Evolutionary conservation across 2,329 filamentous ascomycete species (phyloP), one percentile per base, ranked within the genome.

Genomic region (Venturia effusa): DNA sequence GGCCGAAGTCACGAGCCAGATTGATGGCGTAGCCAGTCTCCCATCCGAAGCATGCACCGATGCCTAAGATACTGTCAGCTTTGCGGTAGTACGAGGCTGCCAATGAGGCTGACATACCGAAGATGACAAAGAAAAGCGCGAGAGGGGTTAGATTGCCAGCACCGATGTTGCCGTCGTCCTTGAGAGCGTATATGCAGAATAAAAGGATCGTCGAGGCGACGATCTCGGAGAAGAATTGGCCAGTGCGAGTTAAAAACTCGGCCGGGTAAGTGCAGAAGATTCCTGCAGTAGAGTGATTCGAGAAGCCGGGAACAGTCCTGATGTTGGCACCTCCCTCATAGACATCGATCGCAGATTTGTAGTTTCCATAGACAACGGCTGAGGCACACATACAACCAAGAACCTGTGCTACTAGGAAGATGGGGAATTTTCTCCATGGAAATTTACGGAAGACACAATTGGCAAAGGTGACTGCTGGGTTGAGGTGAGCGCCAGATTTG

Each of bases 1-100:
- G 87, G 0, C 86, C 86, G 70, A 90, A 88, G 67, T 91, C 88
- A 73, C 88, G 81, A 41, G 87, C 88, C 51, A 89, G 74, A 69
- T 90, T 90, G 67, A 90, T 89, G 19, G 87, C 88, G 74, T 88
- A 91, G 43, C 88, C 87, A 0, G 88, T 91, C 72, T 90, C 83
- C 86, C 86, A 90, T 7, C 88, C 88, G 69, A 89, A 90, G 70
- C 85, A 88, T 39, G 85, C 84, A 22, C 87, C 87, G 27, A 90
- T 84, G n/a, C 48, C 51, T 57, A n/a, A 15, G 13, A 5, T 15
- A n/a, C 10, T 34, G 27, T 57, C n/a, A 57, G 51, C 51, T 1
- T 5, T 1, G n/a, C 13, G 43, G 8, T 22, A 11, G 1, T 24
- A 24, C 2, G 43, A 24, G 43, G 48, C 27, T 22, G 5, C 17